phyloP scores from a whole-genome alignment of 148 eudicot genomes.

The Diospyros kaki region DNA sequence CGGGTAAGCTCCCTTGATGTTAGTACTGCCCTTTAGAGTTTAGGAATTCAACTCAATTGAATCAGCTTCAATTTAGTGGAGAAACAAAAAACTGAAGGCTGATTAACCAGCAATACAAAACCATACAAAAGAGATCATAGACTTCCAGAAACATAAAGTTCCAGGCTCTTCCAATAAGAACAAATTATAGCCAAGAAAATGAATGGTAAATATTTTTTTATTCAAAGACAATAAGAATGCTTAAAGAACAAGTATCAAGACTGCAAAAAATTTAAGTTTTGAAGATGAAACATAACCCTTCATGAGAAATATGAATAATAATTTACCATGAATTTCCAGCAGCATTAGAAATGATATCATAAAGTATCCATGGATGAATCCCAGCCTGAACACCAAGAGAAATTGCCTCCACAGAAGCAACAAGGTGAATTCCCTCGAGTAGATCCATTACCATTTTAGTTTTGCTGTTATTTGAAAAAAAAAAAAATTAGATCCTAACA shows the following conservation, averaged over 20 bases:
- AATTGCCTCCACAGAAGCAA: conserved; percentile 93
- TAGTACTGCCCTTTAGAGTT: neutral
- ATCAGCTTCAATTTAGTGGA: neutral
- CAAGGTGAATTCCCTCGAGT: conserved; percentile 91
- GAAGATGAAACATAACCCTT: neutral
- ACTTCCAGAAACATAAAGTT: neutral
- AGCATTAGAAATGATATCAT: conserved; percentile 94
- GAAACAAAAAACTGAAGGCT: conserved; percentile 1
- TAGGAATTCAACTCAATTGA: neutral
- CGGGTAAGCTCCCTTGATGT: too few relatives aligned
- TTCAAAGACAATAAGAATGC: neutral
- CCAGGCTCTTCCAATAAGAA: neutral
- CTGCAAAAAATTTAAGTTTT: neutral
- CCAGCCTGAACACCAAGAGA: conserved; percentile 88
- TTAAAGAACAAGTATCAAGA: neutral
- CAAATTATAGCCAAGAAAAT: neutral
- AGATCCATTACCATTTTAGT: conserved; percentile 77
- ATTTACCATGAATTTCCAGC: conserved; percentile 95
- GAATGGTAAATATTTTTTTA: neutral
- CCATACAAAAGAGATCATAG: neutral
- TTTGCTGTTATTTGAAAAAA: conserved; percentile 50
- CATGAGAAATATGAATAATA: neutral
- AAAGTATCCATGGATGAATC: conserved; percentile 86
- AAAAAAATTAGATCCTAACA: conserved; percentile 2
- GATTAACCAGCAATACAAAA: neutral